Evolutionary conservation across 2,329 filamentous ascomycete species (phyloP).

Genomic region (Cytospora chrysosperma): DNA sequence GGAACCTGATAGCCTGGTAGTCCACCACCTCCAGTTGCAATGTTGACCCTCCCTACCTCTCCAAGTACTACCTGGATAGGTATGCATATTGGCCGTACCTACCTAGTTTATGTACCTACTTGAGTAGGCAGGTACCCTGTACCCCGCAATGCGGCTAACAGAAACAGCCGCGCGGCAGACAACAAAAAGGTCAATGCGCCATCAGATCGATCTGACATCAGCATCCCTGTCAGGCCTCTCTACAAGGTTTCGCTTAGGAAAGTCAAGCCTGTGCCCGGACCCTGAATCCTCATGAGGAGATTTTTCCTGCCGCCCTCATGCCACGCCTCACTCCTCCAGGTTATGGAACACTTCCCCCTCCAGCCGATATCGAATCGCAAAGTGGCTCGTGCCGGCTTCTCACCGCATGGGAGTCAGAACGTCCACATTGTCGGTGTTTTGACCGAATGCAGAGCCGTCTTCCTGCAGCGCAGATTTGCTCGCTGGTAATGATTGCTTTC

Average conservation of each 20-base stretch:
- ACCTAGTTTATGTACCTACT: too few relatives aligned
- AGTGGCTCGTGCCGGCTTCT: not conserved
- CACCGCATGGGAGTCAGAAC: not conserved
- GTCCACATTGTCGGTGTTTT: not conserved
- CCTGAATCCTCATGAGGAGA: not conserved
- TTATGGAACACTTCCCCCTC: too few relatives aligned
- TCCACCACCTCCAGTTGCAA: too few relatives aligned
- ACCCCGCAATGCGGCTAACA: constrained; percentile 26
- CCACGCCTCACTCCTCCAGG: too few relatives aligned
- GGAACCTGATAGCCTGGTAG: not conserved
- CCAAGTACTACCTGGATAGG: too few relatives aligned
- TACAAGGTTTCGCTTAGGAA: not conserved
- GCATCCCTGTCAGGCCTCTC: constrained; percentile 14
- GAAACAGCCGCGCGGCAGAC: constrained; percentile 12
- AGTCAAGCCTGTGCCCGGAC: not conserved
- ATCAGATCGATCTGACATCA: constrained; percentile 11
- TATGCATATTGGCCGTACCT: too few relatives aligned
- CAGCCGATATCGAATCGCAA: not conserved
- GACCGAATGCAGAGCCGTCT: not conserved
- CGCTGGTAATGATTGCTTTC: constrained; percentile 9
- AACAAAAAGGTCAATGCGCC: not conserved
- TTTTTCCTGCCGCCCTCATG: not conserved
- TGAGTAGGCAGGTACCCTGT: constrained; percentile 8
- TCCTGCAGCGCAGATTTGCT: constrained; percentile 13
- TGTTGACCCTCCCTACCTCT: too few relatives aligned